These are phyloP conservation scores for Gaeumannomyces tritici DNA, from an alignment of 2,329 filamentous ascomycete species.

Conservation along the genomic window DNA sequence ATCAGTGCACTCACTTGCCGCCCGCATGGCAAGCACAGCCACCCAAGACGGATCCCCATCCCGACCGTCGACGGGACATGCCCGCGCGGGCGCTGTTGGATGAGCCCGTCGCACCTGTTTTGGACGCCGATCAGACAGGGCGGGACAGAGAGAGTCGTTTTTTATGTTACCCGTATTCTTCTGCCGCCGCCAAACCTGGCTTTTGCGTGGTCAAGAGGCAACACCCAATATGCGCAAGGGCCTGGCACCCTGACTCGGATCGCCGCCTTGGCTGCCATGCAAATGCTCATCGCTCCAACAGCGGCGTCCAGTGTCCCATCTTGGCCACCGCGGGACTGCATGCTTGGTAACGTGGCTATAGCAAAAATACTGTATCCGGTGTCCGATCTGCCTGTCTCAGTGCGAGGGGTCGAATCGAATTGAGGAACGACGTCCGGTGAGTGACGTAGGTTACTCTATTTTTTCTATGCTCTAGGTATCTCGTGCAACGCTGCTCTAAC, in stretches of 20 bases:
- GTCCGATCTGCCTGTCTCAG: not conserved
- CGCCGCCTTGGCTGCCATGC: no score
- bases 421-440: not conserved
- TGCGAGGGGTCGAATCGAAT: not conserved
- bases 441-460: not conserved
- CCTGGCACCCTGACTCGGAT: no score
- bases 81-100: no score
- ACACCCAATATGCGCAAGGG: no score
- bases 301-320: not conserved
- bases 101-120: no score
- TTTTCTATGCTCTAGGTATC: not conserved
- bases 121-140: not conserved
- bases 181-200: no score
- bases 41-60: no score
- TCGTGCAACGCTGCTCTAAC: not conserved
- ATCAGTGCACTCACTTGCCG: not conserved
- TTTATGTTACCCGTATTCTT: not conserved
- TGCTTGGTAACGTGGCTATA: not conserved
- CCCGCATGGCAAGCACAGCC: no score
- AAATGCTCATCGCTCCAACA: not conserved
- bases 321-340: not conserved
- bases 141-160: not conserved
- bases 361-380: not conserved
- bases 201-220: no score
- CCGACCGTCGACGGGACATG: no score